Evolutionary conservation across 164 flowering plant species (phyloP), one percentile per base, ranked within the genome.

Genomic region (Macadamia tetraphylla): DNA sequence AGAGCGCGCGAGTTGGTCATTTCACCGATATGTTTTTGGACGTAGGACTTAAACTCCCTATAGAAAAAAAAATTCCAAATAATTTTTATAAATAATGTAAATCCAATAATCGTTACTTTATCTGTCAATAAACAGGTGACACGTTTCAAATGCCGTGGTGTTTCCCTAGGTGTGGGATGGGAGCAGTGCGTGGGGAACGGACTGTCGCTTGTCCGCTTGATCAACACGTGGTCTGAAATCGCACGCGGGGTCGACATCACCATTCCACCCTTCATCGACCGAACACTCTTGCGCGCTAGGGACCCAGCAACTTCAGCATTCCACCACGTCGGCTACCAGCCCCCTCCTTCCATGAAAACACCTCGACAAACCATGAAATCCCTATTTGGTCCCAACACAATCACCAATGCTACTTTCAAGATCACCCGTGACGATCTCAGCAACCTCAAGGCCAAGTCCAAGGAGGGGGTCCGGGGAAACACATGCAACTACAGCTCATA

Each of bases 181-280:
- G 78, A 83, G 3, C 92, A 87, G 35, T 73, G 67, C 0, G 76
- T 84, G 1, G 81, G 23, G 1, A 89, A 87, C 35, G 88, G 89
- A 1, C 70, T 55, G 9, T 69, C 83, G 10, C 77, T 81, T 0
- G 62, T 83, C 8, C 83, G 78, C 63, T 87, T 87, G 64, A 68
- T 87, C 63, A 86, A 87, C 65, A 62, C 88, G 42, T 89, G 92
- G 94, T 79, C 90, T 0, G 88, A 83, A 15, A 71, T 87, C 75
- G 84, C 92, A 48, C 86, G 88, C 6, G 90, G 87, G 9, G 77
- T 84, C 40, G 84, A 82, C 65, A 63, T 87, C 51, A 66, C 73
- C 40, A 12, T 83, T 71, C 75, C 79, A 6, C 95, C 95, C 0
- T 83, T 80, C 81, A 81, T 88, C 12, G 88, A 89, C 66, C 80